These are phyloP conservation scores for Mycena metata DNA, from an alignment of 768 basidiomycete genomes.

Conservation along the genomic window DNA sequence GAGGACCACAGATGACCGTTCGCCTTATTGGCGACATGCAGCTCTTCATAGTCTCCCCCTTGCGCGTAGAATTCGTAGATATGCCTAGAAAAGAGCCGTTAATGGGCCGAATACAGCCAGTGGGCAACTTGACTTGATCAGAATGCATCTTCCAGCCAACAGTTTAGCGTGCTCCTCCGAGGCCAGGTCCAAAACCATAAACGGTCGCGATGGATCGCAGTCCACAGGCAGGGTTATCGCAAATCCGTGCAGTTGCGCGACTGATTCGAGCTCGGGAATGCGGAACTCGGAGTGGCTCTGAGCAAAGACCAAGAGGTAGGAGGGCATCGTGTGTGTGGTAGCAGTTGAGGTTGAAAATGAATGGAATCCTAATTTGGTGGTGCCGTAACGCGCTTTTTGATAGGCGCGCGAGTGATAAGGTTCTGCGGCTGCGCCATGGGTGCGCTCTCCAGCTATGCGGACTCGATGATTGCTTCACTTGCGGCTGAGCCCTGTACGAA, in stretches of 20 bases:
- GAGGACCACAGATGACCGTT: conserved; percentile 66
- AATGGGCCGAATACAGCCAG: conserved; percentile 18
- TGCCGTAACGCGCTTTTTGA: too few relatives aligned
- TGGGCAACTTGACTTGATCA: conserved; percentile 74
- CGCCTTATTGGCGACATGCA: conserved; percentile 70
- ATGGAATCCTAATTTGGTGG: conserved; percentile 6
- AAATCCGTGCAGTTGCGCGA: conserved; percentile 83
- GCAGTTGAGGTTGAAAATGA: background rate
- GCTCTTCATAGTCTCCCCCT: conserved; percentile 74
- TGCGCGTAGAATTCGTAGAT: conserved; percentile 85
- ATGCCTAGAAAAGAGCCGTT: conserved; percentile 60
- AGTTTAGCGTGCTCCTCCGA: conserved; percentile 78
- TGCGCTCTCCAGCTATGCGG: conserved; percentile 28
- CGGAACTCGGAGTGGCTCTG: conserved; percentile 87
- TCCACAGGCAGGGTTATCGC: conserved; percentile 63
- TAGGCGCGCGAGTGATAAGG: background rate
- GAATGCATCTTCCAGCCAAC: conserved; percentile 83
- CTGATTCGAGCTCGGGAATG: conserved; percentile 83
- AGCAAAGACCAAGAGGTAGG: conserved; percentile 80
- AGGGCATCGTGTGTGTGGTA: conserved; percentile 42
- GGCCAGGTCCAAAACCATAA: conserved; percentile 78
- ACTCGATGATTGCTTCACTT: conserved; percentile 23
- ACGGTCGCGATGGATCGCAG: conserved; percentile 72
- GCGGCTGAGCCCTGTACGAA: conserved; percentile 21
- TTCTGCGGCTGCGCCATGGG: too few relatives aligned